Percentiles rank a stretch among this genome's conserved stretches.
Conservation (phyloP, 169 alveolate genomes). For the Plasmodium adleri region DNA sequence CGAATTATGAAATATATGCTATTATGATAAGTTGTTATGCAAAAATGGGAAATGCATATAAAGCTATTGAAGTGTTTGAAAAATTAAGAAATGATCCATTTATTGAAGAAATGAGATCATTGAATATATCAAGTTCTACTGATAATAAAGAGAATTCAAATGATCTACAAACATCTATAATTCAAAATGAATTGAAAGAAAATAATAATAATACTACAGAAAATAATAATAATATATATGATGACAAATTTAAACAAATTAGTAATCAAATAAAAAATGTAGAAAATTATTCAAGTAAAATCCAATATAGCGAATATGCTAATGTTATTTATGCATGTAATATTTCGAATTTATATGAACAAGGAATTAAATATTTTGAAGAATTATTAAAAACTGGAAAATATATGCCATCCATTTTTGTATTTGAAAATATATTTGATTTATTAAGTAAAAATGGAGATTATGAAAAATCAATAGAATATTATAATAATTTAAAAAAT, state of each 20-base stretch:
- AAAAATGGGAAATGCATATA: slow-evolving; percentile 50
- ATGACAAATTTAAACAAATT: slow-evolving; percentile 33
- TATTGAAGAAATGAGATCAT: slow-evolving; percentile 19
- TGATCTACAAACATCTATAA: too few species aligned
- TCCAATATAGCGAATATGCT: slow-evolving; percentile 71
- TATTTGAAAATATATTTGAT: slow-evolving; percentile 66
- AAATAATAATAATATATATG: slow-evolving; percentile 13
- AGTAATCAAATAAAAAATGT: slow-evolving; percentile 40
- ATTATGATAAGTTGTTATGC: slow-evolving; percentile 73
- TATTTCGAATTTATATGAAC: slow-evolving; percentile 52
- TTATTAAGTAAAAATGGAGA: slow-evolving; percentile 69
- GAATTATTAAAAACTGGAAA: slow-evolving; percentile 72
- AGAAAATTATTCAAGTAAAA: slow-evolving; percentile 51
- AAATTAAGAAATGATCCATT: slow-evolving; percentile 65
- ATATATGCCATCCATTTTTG: slow-evolving; percentile 58
- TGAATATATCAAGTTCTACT: neutral
- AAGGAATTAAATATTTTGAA: slow-evolving; percentile 73
- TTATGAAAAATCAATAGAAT: slow-evolving; percentile 43
- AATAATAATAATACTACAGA: neutral
- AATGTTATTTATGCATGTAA: slow-evolving; percentile 74
- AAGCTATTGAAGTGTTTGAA: slow-evolving; percentile 61
- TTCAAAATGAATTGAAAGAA: slow-evolving; percentile 1
- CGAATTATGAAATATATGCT: slow-evolving; percentile 67
- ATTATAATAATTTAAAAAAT: slow-evolving; percentile 55
- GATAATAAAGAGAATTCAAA: slow-evolving; percentile 2